These are phyloP conservation scores for Penicillium sp. DNA, from an alignment of 2,329 filamentous ascomycete species.

Conservation along the genomic window DNA sequence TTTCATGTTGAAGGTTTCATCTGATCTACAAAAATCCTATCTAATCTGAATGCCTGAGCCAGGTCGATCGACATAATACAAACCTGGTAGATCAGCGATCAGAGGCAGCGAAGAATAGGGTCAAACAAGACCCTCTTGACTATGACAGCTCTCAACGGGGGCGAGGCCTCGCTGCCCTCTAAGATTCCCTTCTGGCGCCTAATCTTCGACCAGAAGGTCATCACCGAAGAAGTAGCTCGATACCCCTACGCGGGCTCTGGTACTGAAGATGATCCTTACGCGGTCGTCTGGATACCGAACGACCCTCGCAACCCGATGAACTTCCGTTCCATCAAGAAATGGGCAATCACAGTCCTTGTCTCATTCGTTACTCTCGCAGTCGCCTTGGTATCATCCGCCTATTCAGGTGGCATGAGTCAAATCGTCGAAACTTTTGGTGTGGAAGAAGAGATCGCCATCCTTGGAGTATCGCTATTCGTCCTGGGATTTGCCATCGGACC, in stretches of 20 bases:
- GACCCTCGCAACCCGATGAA: slow-evolving; percentile 44
- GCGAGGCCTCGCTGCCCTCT: slow-evolving; percentile 17
- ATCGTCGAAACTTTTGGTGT: slow-evolving; percentile 35
- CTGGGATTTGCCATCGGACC: slow-evolving; percentile 46
- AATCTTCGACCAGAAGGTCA: slow-evolving; percentile 30
- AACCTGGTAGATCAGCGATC: neutral
- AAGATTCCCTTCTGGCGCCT: slow-evolving; percentile 32
- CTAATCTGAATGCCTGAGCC: neutral
- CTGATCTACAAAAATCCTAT: neutral
- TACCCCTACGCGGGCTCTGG: slow-evolving; percentile 36
- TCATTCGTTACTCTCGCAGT: slow-evolving; percentile 40
- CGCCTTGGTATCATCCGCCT: slow-evolving; percentile 42
- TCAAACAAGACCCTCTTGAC: neutral
- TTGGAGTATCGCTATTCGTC: slow-evolving; percentile 46
- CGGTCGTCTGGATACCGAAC: slow-evolving; percentile 39
- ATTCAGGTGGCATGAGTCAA: slow-evolving; percentile 35
- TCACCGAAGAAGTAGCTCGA: slow-evolving; percentile 30
- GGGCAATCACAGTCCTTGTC: slow-evolving; percentile 37
- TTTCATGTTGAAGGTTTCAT: neutral
- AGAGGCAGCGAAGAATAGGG: neutral
- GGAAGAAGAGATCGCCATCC: slow-evolving; percentile 33
- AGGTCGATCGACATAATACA: slow-evolving; percentile 1
- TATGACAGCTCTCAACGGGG: slow-evolving; percentile 8
- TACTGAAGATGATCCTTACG: slow-evolving; percentile 40
- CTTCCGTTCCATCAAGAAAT: slow-evolving; percentile 36